Evolutionary conservation across 2,329 filamentous ascomycete species (phyloP).

Genomic region (Aureobasidium pullulans): DNA sequence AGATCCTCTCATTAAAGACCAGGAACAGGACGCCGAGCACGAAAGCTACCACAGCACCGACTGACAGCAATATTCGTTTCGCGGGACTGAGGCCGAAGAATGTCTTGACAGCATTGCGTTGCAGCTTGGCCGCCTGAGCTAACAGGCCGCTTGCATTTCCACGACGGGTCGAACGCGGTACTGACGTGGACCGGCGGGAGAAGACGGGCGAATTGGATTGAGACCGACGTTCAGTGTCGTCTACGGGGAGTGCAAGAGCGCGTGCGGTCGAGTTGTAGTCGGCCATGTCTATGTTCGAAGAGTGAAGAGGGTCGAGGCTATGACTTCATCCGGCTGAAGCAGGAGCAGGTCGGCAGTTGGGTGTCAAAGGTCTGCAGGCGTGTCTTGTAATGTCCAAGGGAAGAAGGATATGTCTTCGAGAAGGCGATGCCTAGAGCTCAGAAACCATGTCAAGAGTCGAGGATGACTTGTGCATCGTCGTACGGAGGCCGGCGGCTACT

Average conservation of each 20-base stretch:
- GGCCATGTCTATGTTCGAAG: conserved; percentile 25
- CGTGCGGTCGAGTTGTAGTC: conserved; percentile 41
- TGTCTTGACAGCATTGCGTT: conserved; percentile 39
- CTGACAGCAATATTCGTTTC: conserved; percentile 54
- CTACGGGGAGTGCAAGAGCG: conserved; percentile 46
- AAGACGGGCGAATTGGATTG: conserved; percentile 44
- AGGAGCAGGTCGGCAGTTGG: not conserved
- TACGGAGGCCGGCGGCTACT: not conserved
- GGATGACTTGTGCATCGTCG: not conserved
- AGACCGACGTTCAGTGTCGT: conserved; percentile 32
- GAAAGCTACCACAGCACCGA: conserved; percentile 44
- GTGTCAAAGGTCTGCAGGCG: not conserved
- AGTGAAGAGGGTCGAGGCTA: not conserved
- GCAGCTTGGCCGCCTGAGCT: conserved; percentile 37
- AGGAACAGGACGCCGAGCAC: conserved; percentile 61
- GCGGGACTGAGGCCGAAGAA: conserved; percentile 51
- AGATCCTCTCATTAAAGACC: conserved; percentile 72
- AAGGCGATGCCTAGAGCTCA: not conserved
- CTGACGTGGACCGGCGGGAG: conserved; percentile 36
- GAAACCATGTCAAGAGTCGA: not conserved
- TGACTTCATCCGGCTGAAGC: not conserved
- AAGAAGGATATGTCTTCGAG: not conserved
- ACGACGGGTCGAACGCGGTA: conserved; percentile 28
- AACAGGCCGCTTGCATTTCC: conserved; percentile 33
- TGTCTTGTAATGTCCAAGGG: not conserved